Percentiles rank a stretch among this genome's conserved stretches.
These are phyloP conservation scores for Ephemerocybe angulata DNA, from an alignment of 768 basidiomycete species.

Conservation along the genomic window DNA sequence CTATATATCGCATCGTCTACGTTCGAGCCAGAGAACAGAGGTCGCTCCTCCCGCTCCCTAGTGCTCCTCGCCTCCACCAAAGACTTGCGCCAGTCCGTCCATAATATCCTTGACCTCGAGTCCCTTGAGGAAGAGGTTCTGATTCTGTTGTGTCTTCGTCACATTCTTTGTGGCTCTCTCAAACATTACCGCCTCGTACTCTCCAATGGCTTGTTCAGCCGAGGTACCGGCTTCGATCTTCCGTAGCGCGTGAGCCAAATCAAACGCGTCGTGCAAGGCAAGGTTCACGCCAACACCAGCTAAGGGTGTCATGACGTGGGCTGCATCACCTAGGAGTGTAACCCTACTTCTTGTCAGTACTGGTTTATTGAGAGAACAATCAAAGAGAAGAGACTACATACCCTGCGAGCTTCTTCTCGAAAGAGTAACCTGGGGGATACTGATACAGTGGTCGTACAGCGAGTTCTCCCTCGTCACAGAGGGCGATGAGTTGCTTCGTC, in stretches of 20 bases:
- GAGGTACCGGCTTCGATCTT: neutral
- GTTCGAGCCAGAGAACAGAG: too few species aligned
- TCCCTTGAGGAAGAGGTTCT: neutral
- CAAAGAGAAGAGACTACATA: neutral
- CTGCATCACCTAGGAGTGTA: constrained; percentile 23
- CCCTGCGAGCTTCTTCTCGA: neutral
- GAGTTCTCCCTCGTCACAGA: neutral
- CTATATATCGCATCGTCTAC: too few species aligned
- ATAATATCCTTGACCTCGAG: neutral
- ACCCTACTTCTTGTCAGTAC: constrained; percentile 1
- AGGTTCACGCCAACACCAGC: constrained; percentile 24
- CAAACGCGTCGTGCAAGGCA: constrained; percentile 20
- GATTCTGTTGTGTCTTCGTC: neutral
- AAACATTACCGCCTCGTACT: constrained; percentile 7
- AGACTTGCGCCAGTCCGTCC: neutral
- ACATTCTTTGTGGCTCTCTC: neutral
- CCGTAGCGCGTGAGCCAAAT: constrained; percentile 13
- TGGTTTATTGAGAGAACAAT: neutral
- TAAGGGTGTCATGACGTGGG: constrained; percentile 26
- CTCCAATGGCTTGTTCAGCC: neutral
- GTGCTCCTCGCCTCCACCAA: too few species aligned
- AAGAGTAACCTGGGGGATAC: constrained; percentile 2
- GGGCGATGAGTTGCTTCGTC: neutral
- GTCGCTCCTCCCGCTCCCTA: too few species aligned
- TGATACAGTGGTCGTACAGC: neutral